Percentiles rank a stretch among this genome's conserved stretches.
These are phyloP conservation scores for Nemania abortiva DNA, from an alignment of 2,329 filamentous ascomycete genomes.

Conservation along the genomic window DNA sequence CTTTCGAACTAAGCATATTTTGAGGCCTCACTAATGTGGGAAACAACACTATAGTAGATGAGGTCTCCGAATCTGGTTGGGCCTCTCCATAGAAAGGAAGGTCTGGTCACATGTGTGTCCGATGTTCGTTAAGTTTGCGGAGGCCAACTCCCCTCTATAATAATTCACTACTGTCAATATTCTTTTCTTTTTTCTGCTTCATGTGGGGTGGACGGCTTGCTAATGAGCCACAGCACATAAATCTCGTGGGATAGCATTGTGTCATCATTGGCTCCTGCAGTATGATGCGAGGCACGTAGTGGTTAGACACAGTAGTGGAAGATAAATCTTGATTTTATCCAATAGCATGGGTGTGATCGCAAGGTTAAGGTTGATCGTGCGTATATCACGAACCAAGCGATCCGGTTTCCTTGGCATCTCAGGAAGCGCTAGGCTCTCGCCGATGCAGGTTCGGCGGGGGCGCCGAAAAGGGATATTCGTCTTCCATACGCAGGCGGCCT, in stretches of 20 bases:
- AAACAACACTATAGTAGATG: slow-evolving; percentile 7
- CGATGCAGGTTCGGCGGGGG: slow-evolving; percentile 13
- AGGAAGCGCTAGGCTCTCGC: slow-evolving; percentile 10
- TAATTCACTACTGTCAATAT: not conserved
- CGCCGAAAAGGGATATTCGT: slow-evolving; percentile 18
- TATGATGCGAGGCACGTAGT: slow-evolving; percentile 9
- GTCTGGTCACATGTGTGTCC: not conserved
- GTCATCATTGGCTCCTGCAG: slow-evolving; percentile 21
- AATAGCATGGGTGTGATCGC: slow-evolving; percentile 11
- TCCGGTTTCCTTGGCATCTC: slow-evolving; percentile 21
- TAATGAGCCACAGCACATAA: slow-evolving; percentile 10
- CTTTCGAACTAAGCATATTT: not conserved
- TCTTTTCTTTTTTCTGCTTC: slow-evolving; percentile 8
- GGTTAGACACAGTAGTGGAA: not conserved
- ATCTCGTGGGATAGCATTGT: slow-evolving; percentile 23
- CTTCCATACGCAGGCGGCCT: slow-evolving; percentile 23
- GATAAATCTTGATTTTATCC: slow-evolving; percentile 13
- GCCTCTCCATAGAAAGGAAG: not conserved
- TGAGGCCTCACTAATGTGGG: not conserved
- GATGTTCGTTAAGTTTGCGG: slow-evolving; percentile 5
- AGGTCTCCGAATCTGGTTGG: slow-evolving; percentile 16
- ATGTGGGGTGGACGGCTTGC: slow-evolving; percentile 14
- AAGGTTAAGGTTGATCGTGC: slow-evolving; percentile 17
- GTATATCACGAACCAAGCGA: slow-evolving; percentile 14
- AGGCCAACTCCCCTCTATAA: slow-evolving; percentile 1